These are phyloP conservation scores for Myrica gale DNA, from an alignment of 306 rosid genomes.

Conservation along the genomic window DNA sequence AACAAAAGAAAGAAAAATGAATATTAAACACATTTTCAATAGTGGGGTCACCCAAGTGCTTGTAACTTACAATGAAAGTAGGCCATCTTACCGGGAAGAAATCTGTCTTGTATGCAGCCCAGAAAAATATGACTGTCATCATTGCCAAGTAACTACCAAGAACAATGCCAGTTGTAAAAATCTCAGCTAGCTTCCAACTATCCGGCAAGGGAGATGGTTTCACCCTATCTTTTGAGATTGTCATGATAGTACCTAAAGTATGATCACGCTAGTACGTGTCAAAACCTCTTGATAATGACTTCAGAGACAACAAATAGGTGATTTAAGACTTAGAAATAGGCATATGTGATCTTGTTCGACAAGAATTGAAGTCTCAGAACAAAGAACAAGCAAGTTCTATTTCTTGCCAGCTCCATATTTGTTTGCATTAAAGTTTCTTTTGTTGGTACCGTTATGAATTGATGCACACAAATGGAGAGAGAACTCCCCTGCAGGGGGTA, in stretches of 20 bases:
- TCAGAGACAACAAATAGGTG: too few species aligned
- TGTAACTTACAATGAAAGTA: conserved; percentile 8
- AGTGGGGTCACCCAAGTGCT: conserved; percentile 3
- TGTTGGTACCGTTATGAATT: too few species aligned
- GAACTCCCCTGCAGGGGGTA: not conserved
- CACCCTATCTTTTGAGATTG: conserved; percentile 93
- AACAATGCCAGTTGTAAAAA: conserved; percentile 85
- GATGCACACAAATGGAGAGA: not conserved
- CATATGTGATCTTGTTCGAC: too few species aligned
- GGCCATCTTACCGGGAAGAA: conserved; percentile 79
- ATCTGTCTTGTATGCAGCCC: conserved; percentile 90
- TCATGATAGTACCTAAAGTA: conserved; percentile 87
- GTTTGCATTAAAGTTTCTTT: too few species aligned
- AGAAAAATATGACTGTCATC: conserved; percentile 98
- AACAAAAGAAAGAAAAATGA: not conserved
- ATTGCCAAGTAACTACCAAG: conserved; percentile 97
- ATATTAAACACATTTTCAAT: not conserved
- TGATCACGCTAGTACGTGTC: conserved; percentile 16
- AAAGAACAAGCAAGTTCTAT: too few species aligned
- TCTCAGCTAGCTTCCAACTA: conserved; percentile 96
- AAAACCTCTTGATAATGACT: not conserved
- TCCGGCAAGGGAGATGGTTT: conserved; percentile 98
- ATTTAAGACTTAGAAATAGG: too few species aligned
- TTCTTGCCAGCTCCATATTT: too few species aligned
- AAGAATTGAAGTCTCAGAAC: too few species aligned